Evolutionary conservation across 2,329 filamentous ascomycete species (phyloP), one percentile per base, ranked within the genome.

Genomic region (Trichoderma lentiforme): DNA sequence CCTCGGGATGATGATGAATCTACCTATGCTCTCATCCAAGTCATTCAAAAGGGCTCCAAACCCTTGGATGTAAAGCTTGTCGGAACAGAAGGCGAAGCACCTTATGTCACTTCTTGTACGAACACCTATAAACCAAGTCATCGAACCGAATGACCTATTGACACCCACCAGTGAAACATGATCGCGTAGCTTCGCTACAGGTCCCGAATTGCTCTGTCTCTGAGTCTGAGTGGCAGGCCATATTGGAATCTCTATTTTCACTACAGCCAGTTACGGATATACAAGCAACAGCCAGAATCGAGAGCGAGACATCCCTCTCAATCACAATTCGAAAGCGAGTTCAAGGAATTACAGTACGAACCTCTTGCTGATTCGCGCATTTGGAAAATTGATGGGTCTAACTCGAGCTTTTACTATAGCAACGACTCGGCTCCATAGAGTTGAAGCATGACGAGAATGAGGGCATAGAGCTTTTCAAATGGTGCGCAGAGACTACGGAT

Each of bases 341-440:
- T 51, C 85, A 89, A 74, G 91, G 90, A 57, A 92, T 94, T 75
- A 92, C 89, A 72, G 91, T 91, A 83, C 74, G 87, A 53, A 30
- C 30, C 36, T 43, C 66, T 28, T n/a, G 5, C 26, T 26, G 30
- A 30, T 28, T 21, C 18, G 7, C 28, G 30, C 15, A 24, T 12
- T 34, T 3, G n/a, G n/a, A 60, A 47, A 34, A 24, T 18, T 12
- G 14, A 26, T 21, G 6, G 4, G 51, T 72, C 75, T 78, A 73
- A 82, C 72, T 53, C 28, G 39, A 58, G 18, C 68, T 74, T 92
- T 89, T 89, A 92, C 90, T 88, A 85, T 74, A 92, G 90, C 90
- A 92, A 90, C 88, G 86, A 32, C 86, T 94, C n/a, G 93, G 92
- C 39, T 82, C 86, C 26, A 86, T 95, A 73, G 82, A 84, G 5